Conservation (phyloP, 495 filamentous ascomycete genomes). For the Lepraria neglecta region DNA sequence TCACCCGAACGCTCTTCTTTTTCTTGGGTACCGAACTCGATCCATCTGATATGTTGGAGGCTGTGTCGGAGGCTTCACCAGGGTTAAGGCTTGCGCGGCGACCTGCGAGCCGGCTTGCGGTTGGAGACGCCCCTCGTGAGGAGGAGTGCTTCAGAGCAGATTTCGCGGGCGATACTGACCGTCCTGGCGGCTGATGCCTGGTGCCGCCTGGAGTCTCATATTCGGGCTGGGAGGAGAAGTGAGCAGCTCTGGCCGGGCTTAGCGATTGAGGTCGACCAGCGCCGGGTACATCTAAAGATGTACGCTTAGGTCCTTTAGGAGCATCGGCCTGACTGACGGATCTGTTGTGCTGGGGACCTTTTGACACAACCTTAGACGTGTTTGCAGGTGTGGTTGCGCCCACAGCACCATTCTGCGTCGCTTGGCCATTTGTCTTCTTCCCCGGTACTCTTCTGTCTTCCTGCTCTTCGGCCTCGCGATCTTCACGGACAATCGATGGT, state of each 20-base stretch:
- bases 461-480: conserved; percentile 46
- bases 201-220: conserved; percentile 44
- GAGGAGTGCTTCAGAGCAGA: conserved; percentile 74
- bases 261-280: conserved; percentile 41
- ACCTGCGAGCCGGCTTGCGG: conserved; percentile 27
- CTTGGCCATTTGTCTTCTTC: conserved; percentile 16
- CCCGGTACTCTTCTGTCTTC: conserved; percentile 27
- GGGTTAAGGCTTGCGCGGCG: conserved; percentile 35
- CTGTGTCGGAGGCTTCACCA: conserved; percentile 56
- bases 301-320: conserved; percentile 18
- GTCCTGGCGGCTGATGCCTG: conserved; percentile 67
- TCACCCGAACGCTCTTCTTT: conserved; percentile 71
- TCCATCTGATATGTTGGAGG: conserved; percentile 52
- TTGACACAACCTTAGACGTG: conserved; percentile 19
- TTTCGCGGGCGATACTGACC: conserved; percentile 79
- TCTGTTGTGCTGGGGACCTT: conserved; percentile 24
- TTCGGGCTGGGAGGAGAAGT: conserved; percentile 59
- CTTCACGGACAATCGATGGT: conserved; percentile 58
- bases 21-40: conserved; percentile 38
- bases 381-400: conserved; percentile 19
- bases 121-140: conserved; percentile 45
- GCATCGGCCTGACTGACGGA: conserved; percentile 28
- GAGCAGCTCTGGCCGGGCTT: conserved; percentile 63
- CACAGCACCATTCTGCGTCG: conserved; percentile 7
- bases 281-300: conserved; percentile 23